Evolutionary conservation across 2,329 filamentous ascomycete species (phyloP), one percentile per base, ranked within the genome.

Genomic region (Emmonsiellopsis sp.): DNA sequence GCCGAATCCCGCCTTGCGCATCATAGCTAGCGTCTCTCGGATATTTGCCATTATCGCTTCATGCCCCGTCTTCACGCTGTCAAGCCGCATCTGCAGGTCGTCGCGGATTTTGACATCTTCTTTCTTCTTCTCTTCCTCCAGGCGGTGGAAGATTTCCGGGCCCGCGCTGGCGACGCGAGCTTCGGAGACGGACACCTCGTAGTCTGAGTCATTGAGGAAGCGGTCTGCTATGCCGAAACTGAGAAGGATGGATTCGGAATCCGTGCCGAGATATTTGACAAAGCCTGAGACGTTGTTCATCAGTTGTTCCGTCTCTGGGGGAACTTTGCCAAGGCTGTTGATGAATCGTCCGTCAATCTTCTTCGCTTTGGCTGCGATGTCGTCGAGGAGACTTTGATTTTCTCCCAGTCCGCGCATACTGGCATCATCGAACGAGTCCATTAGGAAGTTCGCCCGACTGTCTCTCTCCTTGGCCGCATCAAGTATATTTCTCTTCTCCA

Each of bases 181-280:
- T 59, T 77, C 73, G 37, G 77, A 75, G 49, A 80, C 74, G n/a
- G 77, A 76, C 17, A 79, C 72, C 45, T 74, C 73, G 51, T 78
- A 76, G 54, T 79, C 76, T 1, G 76, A 73, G 27, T 75, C 69
- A 55, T 79, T 80, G 53, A 80, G 69, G 5, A 69, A 62, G 48
- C 73, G 69, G 56, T 81, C 78, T 2, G 76, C 71, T 13, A 67
- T 62, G 43, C 74, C 74, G 47, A 79, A 78, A 21, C 66, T 70
- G 42, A 65, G 68, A 13, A 77, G 63, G 32, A 77, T 72, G 7
- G 69, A 68, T 56, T 75, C 73, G 1, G 74, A 76, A 54, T 76
- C 72, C 58, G 63, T 55, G 32, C 65, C 60, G 62, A 77, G 59
- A 57, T 68, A 62, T 57, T 69, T 65, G 56, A 76, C 59, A 56